Conservation (phyloP, 495 filamentous ascomycete genomes). For the Platismatia glauca region DNA sequence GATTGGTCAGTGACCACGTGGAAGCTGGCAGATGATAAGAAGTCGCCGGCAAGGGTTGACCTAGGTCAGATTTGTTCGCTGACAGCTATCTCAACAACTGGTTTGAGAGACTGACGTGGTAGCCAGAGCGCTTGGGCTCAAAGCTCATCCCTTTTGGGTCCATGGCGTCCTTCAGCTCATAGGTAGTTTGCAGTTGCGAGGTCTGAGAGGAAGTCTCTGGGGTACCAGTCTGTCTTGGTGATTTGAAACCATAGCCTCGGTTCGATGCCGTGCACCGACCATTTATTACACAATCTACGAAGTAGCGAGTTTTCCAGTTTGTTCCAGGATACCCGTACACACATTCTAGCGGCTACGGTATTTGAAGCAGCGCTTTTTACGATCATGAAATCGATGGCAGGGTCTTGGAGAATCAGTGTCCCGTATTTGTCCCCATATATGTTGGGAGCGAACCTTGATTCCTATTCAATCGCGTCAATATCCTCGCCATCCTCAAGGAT, state of each 20-base stretch:
- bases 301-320: background rate
- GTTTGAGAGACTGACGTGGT: background rate
- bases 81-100: background rate
- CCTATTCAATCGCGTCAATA: background rate
- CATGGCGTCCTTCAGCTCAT: background rate
- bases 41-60: background rate
- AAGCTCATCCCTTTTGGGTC: background rate
- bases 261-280: background rate
- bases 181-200: background rate
- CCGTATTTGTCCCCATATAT: background rate
- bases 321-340: background rate
- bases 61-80: background rate
- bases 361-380: background rate
- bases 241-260: background rate
- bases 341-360: background rate
- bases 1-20: background rate
- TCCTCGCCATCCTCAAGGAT: background rate
- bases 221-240: background rate
- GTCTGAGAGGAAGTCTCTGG: background rate
- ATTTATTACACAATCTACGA: background rate
- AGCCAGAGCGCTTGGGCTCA: background rate
- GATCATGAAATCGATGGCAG: constrained; percentile 8
- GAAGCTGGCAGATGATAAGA: background rate
- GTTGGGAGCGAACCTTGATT: background rate
- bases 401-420: background rate